Percentiles rank a stretch among this genome's conserved stretches.
Conservation (phyloP, 2,329 filamentous ascomycete species). For the Trichoderma oligosporum region DNA sequence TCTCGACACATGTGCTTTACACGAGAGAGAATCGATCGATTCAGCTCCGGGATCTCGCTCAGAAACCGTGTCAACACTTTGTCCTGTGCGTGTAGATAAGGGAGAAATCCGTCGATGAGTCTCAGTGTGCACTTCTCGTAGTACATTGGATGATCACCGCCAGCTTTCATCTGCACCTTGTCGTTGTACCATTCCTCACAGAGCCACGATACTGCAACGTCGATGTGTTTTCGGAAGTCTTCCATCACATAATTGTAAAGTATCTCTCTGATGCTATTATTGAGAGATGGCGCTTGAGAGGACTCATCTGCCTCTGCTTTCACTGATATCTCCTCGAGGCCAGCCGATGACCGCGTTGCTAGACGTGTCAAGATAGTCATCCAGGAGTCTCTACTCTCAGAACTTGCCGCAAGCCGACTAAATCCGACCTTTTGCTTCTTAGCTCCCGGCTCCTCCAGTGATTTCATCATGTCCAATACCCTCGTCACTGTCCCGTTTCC, state of each 20-base stretch:
- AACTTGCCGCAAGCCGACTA: slow-evolving; percentile 76
- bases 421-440: slow-evolving; percentile 69
- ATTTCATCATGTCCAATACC: slow-evolving; percentile 73
- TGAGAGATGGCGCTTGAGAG: slow-evolving; percentile 45
- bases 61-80: slow-evolving; percentile 87
- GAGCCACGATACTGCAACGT: slow-evolving; percentile 87
- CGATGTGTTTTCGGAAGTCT: slow-evolving; percentile 85
- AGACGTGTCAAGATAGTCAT: slow-evolving; percentile 81
- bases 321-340: slow-evolving; percentile 58
- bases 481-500: slow-evolving; percentile 71
- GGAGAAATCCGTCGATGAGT: slow-evolving; percentile 83
- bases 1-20: slow-evolving; percentile 66
- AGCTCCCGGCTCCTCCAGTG: slow-evolving; percentile 62
- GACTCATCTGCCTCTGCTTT: slow-evolving; percentile 58
- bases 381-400: slow-evolving; percentile 85
- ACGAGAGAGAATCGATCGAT: slow-evolving; percentile 64
- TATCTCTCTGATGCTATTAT: slow-evolving; percentile 70
- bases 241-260: slow-evolving; percentile 85
- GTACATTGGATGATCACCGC: slow-evolving; percentile 52
- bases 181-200: slow-evolving; percentile 99
- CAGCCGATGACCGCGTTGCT: slow-evolving; percentile 72
- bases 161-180: slow-evolving; percentile 45
- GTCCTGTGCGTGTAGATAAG: slow-evolving; percentile 87
- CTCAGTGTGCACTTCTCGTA: slow-evolving; percentile 77
- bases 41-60: slow-evolving; percentile 83